phyloP scores from a whole-genome alignment of 331 rosid species.

The Stylosanthes scabra region DNA sequence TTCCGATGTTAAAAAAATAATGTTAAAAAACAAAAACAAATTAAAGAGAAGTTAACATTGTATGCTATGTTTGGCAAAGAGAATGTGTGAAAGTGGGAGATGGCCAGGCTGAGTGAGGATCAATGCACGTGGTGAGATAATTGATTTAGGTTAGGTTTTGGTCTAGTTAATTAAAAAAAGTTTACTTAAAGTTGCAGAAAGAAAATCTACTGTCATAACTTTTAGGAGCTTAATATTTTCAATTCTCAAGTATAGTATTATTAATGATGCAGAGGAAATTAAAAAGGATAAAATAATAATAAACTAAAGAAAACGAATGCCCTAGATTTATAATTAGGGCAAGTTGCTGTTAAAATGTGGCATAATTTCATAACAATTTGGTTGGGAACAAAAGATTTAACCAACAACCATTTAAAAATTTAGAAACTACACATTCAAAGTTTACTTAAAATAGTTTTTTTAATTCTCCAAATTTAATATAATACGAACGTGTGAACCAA shows the following conservation, averaged over 20 bases:
- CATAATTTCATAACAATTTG: background rate
- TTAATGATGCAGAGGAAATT: background rate
- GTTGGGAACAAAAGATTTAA: too few species aligned
- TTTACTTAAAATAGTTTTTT: too few species aligned
- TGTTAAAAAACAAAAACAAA: too few species aligned
- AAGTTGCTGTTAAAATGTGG: background rate
- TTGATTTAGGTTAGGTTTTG: background rate
- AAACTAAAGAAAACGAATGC: background rate
- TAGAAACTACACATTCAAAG: too few species aligned
- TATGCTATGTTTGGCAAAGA: too few species aligned
- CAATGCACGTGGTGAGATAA: background rate
- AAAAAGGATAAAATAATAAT: background rate
- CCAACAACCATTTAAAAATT: too few species aligned
- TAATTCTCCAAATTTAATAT: too few species aligned
- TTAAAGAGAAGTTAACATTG: too few species aligned
- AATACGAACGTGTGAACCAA: conserved; percentile 1
- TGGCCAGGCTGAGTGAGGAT: background rate
- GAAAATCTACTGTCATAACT: background rate
- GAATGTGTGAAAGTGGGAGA: too few species aligned
- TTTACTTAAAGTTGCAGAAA: background rate
- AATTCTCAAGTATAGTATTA: background rate
- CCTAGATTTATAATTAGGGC: background rate
- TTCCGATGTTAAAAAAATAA: too few species aligned
- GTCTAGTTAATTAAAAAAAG: background rate
- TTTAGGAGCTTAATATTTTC: background rate